These are phyloP conservation scores for Cicer cuneatum DNA, from an alignment of 306 rosid genomes.

Conservation along the genomic window DNA sequence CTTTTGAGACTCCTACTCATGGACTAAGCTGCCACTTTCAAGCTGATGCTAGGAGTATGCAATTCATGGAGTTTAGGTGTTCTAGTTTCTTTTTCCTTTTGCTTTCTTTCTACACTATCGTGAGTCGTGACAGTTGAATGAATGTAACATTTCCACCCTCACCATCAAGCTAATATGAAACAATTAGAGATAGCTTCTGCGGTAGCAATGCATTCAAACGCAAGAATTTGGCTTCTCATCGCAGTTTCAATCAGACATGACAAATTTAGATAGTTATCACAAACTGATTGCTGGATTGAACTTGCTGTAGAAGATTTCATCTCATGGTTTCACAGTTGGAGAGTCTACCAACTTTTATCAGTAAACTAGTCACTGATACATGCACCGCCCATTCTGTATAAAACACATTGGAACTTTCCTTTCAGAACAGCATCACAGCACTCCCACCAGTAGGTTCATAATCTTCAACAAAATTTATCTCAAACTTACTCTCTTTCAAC, in stretches of 20 bases:
- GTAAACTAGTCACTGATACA: conserved; percentile 21
- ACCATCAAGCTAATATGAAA: not conserved
- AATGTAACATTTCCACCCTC: not conserved
- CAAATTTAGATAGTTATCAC: not conserved
- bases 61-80: not conserved
- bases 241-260: not conserved
- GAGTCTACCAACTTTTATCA: not conserved
- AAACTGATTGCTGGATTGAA: not conserved
- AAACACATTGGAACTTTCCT: conserved; percentile 16
- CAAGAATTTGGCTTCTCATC: not conserved
- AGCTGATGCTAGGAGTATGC: not conserved
- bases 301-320: not conserved
- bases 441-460: not conserved
- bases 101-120: not conserved
- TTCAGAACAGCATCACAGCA: not conserved
- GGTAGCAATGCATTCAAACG: not conserved
- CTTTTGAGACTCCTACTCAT: not conserved
- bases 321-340: not conserved
- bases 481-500: conserved; percentile 15
- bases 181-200: not conserved
- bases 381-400: conserved; percentile 10
- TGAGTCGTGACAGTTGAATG: not conserved
- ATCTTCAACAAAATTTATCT: not conserved
- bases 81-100: not conserved
- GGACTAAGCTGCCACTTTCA: not conserved